Conservation (phyloP, 805 yeast species). For the Zygoascus tannicola region DNA sequence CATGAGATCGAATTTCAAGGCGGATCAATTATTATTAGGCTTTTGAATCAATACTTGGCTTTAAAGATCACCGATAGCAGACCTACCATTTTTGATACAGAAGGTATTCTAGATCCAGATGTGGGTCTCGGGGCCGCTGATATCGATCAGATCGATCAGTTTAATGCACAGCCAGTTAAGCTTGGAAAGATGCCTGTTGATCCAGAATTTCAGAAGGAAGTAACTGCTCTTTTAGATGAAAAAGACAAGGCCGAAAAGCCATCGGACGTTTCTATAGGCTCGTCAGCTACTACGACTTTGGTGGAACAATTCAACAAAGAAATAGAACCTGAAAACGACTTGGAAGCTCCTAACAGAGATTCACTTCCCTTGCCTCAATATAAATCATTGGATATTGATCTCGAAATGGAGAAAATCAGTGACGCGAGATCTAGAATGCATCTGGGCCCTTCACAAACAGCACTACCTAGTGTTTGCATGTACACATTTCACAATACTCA, state of each 20-base stretch:
- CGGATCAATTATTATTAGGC: conserved; percentile 76
- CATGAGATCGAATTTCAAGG: conserved; percentile 91
- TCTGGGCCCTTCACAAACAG: conserved; percentile 58
- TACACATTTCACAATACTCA: conserved; percentile 95
- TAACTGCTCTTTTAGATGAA: conserved; percentile 71
- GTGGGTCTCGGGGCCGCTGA: conserved; percentile 32
- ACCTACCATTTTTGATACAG: conserved; percentile 26
- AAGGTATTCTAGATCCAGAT: conserved; percentile 34
- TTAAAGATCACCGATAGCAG: conserved; percentile 27
- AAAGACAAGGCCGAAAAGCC: conserved; percentile 44
- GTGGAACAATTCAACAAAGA: conserved; percentile 58
- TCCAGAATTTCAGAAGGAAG: conserved; percentile 73
- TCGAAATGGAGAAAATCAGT: conserved; percentile 67
- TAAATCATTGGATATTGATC: conserved; percentile 67
- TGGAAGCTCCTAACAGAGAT: conserved; percentile 58
- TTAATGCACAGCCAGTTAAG: conserved; percentile 64
- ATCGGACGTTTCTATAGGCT: conserved; percentile 13
- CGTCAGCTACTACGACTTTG: conserved; percentile 34
- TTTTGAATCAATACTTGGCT: conserved; percentile 75
- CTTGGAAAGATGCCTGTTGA: conserved; percentile 82
- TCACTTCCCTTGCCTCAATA: conserved; percentile 77
- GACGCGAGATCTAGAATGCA: conserved; percentile 72
- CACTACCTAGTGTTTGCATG: conserved; percentile 93
- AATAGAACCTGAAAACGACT: conserved; percentile 37
- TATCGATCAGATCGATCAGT: conserved; percentile 40